Percentiles rank a stretch among this genome's conserved stretches.
These are phyloP conservation scores for Malus orientalis DNA, from an alignment of 306 rosid genomes.

Conservation along the genomic window DNA sequence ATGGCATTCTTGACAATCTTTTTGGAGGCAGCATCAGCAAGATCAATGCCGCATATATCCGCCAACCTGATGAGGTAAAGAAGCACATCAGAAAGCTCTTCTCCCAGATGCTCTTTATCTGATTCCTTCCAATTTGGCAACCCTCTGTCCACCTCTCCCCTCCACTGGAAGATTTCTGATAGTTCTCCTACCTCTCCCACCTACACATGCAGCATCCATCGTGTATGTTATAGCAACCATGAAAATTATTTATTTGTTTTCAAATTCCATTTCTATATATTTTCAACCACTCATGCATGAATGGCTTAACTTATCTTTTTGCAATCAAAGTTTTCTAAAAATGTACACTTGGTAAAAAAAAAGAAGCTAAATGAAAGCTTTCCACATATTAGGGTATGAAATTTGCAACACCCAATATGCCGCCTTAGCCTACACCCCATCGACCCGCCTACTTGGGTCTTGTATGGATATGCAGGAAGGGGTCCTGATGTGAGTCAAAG, in stretches of 20 bases:
- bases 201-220: neutral
- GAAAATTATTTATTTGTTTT: neutral
- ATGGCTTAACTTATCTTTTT: neutral
- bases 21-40: conserved; percentile 36
- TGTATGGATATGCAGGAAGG: no score
- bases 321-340: neutral
- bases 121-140: conserved; percentile 46
- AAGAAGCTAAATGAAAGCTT: neutral
- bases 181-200: conserved; percentile 52
- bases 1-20: conserved; percentile 37
- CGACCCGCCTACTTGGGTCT: no score
- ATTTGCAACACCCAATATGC: neutral
- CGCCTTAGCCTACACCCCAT: no score
- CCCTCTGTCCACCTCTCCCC: conserved; percentile 51
- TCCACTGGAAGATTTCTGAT: conserved; percentile 53
- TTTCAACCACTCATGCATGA: neutral
- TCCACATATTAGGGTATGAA: neutral
- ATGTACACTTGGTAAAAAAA: neutral
- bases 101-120: conserved; percentile 47
- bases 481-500: no score
- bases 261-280: neutral
- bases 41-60: conserved; percentile 45
- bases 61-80: conserved; percentile 38
- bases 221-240: neutral
- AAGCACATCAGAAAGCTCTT: conserved; percentile 49